Base-by-base conservation (phyloP, 331 rosid species). In the Dryas integrifolia region DNA sequence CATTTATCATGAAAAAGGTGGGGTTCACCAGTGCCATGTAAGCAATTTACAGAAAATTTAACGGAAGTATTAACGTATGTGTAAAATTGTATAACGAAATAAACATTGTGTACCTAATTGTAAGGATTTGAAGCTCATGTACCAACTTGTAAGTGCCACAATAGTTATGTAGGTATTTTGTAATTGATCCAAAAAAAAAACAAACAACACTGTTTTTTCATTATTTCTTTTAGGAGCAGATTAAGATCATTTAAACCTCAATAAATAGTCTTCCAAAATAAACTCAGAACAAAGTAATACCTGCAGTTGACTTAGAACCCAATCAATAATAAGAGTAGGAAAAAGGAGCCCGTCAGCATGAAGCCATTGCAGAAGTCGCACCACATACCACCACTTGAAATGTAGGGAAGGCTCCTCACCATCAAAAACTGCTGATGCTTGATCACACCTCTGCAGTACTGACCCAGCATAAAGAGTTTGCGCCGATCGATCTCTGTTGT, bases 351-450 rank as follows among this genome's bases (percentile, higher is more conserved):
- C 96, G 73, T 95, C 99, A 5, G 97, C 90, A 76, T 88, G 90
- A 84, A 92, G 96, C 99, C 99, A 95, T 53, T 86, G 98, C 88
- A 95, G 80, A 26, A 95, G 98, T 53, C 96, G 91, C 58, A 89
- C 90, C 80, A 92, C 77, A 78, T 95, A 92, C 99, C 99, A 88
- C 99, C 99, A 95, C 85, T 81, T 92, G 78, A 87, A 87, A 83
- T 95, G 94, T 65, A 88, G 75, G 45, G 98, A 92, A 69, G 97
- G 90, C 77, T 87, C 97, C 76, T 88, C 90, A 72, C 89, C 88
- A 72, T 87, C 93, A 76, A 84, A 85, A 45, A 77, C 72, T 60
- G 92, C 81, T 63, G 79, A 81, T 64, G 79, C 74, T 3, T 82
- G 77, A 75, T 90, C 92, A 68, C 76, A 77, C 81, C 88, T 88